Evolutionary conservation across 345 rosid genomes (phyloP).

Genomic region (Mangifera indica): DNA sequence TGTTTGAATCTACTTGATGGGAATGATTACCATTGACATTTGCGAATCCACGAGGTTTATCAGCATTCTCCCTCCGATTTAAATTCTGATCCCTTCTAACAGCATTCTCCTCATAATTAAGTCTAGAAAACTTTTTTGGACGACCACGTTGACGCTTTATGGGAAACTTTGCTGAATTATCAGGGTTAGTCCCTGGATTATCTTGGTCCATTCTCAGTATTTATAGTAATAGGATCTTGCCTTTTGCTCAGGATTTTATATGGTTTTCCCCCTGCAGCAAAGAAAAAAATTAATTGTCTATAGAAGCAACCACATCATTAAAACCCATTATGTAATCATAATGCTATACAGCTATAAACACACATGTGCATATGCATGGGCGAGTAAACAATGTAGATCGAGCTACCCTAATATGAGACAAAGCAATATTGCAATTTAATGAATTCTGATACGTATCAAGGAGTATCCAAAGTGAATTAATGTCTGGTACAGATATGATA

Average conservation of each 20-base stretch:
- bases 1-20: slow-evolving; percentile 30
- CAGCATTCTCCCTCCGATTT: slow-evolving; percentile 31
- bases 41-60: slow-evolving; percentile 33
- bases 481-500: background rate
- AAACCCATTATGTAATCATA: background rate
- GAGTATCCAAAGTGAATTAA: background rate
- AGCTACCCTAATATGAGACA: too few species aligned
- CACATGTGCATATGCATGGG: background rate
- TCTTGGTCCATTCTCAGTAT: slow-evolving; percentile 45
- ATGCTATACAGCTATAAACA: background rate
- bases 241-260: slow-evolving; percentile 13
- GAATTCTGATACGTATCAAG: too few species aligned
- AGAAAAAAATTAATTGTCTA: slow-evolving; percentile 1
- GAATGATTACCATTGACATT: slow-evolving; percentile 34
- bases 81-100: slow-evolving; percentile 27
- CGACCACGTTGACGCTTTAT: slow-evolving; percentile 85
- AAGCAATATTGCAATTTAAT: too few species aligned
- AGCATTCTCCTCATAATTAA: slow-evolving; percentile 23
- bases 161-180: slow-evolving; percentile 40
- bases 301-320: slow-evolving; percentile 2
- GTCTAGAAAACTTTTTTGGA: slow-evolving; percentile 64
- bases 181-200: slow-evolving; percentile 39
- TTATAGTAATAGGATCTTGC: background rate
- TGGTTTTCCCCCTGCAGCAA: slow-evolving; percentile 21
- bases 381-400: too few species aligned